A percentile compares a stretch with the other conserved stretches of the same genome.
These are phyloP conservation scores for Suillus decipiens DNA, from an alignment of 768 basidiomycete genomes.

Conservation along the genomic window DNA sequence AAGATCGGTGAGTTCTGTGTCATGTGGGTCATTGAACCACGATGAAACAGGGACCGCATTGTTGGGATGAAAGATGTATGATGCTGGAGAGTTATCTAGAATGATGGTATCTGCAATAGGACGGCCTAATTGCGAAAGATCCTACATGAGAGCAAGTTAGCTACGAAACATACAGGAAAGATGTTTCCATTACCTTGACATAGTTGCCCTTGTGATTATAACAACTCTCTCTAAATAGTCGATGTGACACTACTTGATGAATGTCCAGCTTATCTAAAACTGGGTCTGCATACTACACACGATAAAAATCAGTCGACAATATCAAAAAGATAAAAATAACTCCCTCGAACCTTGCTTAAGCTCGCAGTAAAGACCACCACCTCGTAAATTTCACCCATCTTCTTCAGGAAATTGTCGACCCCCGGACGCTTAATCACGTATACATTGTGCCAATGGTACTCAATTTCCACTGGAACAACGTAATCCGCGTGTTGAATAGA, in stretches of 20 bases:
- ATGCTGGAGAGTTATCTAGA: conserved; percentile 98
- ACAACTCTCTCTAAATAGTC: conserved; percentile 96
- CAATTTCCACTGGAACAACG: conserved; percentile 98
- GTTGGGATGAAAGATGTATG: conserved; percentile 98
- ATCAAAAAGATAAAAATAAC: not conserved
- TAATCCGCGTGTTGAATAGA: conserved; percentile 95
- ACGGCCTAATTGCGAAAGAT: conserved; percentile 94
- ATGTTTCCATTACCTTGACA: conserved; percentile 75
- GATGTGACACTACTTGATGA: conserved; percentile 89
- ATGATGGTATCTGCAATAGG: conserved; percentile 95
- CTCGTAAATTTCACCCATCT: conserved; percentile 99
- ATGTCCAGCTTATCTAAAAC: conserved; percentile 96
- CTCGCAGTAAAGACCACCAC: conserved; percentile 98
- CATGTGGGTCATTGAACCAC: conserved; percentile 99
- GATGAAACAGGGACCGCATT: conserved; percentile 99
- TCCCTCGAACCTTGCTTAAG: conserved; percentile 80
- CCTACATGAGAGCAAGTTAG: conserved; percentile 48
- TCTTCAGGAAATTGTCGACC: conserved; percentile 94
- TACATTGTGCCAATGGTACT: conserved; percentile 97
- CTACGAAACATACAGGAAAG: not conserved
- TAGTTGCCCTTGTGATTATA: conserved; percentile 99
- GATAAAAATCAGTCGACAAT: conserved; percentile 15
- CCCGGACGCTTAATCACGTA: conserved; percentile 99
- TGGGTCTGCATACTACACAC: conserved; percentile 89
- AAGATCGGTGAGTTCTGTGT: conserved; percentile 95